phyloP scores from a whole-genome alignment of 2,329 filamentous ascomycete genomes.

The Pseudogymnoascus sp. region DNA sequence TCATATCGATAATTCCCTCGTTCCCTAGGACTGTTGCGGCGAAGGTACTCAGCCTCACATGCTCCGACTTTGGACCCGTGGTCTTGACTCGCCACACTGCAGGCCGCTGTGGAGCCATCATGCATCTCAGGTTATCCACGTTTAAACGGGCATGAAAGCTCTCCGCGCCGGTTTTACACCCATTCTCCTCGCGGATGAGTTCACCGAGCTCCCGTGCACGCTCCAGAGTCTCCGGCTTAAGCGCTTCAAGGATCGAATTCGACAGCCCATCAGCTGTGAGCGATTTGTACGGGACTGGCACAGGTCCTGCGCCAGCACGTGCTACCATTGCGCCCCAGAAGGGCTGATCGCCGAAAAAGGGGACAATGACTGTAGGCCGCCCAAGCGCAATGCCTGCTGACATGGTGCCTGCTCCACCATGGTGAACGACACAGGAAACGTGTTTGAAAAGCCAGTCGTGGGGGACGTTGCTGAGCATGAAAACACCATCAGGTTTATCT shows the following conservation, averaged over 20 bases:
- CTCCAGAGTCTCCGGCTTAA: slow-evolving; percentile 47
- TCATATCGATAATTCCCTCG: slow-evolving; percentile 45
- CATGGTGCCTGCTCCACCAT: slow-evolving; percentile 77
- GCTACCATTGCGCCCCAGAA: slow-evolving; percentile 73
- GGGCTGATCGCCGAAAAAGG: slow-evolving; percentile 75
- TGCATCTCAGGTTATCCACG: slow-evolving; percentile 55
- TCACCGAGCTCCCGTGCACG: slow-evolving; percentile 40
- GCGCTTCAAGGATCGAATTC: slow-evolving; percentile 48
- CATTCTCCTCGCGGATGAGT: slow-evolving; percentile 56
- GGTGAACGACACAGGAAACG: slow-evolving; percentile 73
- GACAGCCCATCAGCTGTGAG: slow-evolving; percentile 56
- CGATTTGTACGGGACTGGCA: slow-evolving; percentile 58
- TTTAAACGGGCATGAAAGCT: slow-evolving; percentile 62
- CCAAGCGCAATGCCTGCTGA: slow-evolving; percentile 70
- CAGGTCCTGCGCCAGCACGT: slow-evolving; percentile 59
- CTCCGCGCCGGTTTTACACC: slow-evolving; percentile 50
- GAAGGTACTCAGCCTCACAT: slow-evolving; percentile 53
- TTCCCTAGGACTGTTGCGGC: slow-evolving; percentile 59
- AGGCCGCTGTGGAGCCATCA: slow-evolving; percentile 52
- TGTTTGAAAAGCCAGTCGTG: slow-evolving; percentile 80
- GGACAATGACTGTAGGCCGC: slow-evolving; percentile 68
- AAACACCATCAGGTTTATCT: slow-evolving; percentile 60
- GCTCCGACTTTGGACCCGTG: slow-evolving; percentile 42
- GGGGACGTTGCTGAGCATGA: slow-evolving; percentile 72
- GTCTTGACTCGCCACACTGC: slow-evolving; percentile 66